These are phyloP conservation scores for Cadophora gregata DNA, from an alignment of 2,329 filamentous ascomycete species.

Conservation along the genomic window DNA sequence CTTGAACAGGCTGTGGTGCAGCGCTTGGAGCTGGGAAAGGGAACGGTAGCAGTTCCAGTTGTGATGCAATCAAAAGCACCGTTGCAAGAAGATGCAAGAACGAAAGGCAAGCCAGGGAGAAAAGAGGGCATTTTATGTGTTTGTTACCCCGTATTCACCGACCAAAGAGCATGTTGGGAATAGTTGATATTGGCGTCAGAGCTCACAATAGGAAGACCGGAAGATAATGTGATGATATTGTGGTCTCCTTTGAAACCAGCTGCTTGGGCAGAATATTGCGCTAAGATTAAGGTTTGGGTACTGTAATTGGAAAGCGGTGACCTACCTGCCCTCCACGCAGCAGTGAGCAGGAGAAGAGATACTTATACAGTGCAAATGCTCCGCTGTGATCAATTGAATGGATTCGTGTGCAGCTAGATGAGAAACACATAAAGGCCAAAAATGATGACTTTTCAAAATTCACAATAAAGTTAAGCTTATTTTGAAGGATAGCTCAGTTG, in stretches of 20 bases:
- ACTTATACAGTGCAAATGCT: not conserved
- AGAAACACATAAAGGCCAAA: not conserved
- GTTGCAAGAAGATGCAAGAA: constrained; percentile 34
- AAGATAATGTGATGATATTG: constrained; percentile 25
- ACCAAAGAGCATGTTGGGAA: constrained; percentile 23
- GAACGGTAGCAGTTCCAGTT: constrained; percentile 24
- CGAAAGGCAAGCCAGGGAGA: constrained; percentile 26
- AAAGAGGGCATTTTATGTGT: constrained; percentile 32
- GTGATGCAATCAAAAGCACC: constrained; percentile 30
- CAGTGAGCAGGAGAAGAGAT: not conserved
- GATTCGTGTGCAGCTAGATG: not conserved
- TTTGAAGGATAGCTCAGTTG: not conserved
- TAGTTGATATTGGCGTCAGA: constrained; percentile 27
- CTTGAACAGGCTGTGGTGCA: constrained; percentile 26
- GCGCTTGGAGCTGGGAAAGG: constrained; percentile 30
- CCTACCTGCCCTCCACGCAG: not conserved
- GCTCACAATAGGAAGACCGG: not conserved
- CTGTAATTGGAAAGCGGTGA: constrained; percentile 28
- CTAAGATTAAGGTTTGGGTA: constrained; percentile 28
- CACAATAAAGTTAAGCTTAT: constrained; percentile 3
- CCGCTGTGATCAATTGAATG: not conserved
- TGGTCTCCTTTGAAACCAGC: constrained; percentile 37
- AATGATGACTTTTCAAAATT: not conserved
- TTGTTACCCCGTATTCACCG: constrained; percentile 16
- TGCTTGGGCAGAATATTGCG: constrained; percentile 13